Conservation (phyloP, 106 monocot species). For the Allium fistulosum region DNA sequence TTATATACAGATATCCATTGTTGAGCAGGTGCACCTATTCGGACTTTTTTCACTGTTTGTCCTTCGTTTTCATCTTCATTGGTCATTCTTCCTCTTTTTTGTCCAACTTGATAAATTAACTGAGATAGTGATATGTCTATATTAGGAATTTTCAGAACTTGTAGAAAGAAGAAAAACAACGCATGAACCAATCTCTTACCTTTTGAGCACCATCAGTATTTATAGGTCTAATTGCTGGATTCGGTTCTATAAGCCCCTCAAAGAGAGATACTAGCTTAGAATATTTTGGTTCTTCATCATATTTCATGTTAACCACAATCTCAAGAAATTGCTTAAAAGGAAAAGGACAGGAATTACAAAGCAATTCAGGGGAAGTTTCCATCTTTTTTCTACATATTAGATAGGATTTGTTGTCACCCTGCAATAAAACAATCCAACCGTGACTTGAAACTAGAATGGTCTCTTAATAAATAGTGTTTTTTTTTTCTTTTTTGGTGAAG, state of each 20-base stretch:
- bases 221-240: conserved; percentile 65
- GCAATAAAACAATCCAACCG: neutral
- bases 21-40: conserved; percentile 62
- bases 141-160: neutral
- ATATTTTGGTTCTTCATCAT: conserved; percentile 86
- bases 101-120: conserved; percentile 62
- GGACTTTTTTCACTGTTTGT: conserved; percentile 60
- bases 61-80: conserved; percentile 64
- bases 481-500: no score
- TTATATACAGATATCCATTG: conserved; percentile 93
- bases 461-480: no score
- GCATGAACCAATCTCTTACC: conserved; percentile 20
- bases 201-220: conserved; percentile 84
- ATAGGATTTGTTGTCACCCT: conserved; percentile 91
- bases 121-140: neutral
- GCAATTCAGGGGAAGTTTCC: conserved; percentile 69
- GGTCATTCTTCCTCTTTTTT: conserved; percentile 63
- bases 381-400: conserved; percentile 86
- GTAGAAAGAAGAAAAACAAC: neutral
- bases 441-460: no score
- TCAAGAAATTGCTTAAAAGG: conserved; percentile 83
- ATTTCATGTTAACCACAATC: conserved; percentile 69
- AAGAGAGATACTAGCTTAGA: conserved; percentile 66
- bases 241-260: conserved; percentile 66
- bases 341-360: conserved; percentile 61